These are phyloP conservation scores for Podila epigama DNA, from an alignment of 192 early-diverging fungal species.

Conservation along the genomic window DNA sequence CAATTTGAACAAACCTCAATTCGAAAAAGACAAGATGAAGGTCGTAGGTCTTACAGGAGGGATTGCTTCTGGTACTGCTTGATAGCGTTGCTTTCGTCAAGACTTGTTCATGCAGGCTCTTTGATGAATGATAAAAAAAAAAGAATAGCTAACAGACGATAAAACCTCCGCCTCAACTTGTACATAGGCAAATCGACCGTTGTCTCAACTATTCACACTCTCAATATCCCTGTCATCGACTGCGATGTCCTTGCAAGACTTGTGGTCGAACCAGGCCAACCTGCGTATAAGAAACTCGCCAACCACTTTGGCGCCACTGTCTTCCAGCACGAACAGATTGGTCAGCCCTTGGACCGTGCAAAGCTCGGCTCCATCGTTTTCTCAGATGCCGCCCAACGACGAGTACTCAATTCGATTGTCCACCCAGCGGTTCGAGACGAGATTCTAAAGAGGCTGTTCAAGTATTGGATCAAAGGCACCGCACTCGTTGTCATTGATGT, in stretches of 20 bases:
- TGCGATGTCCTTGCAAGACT: slow-evolving; percentile 90
- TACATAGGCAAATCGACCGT: slow-evolving; percentile 87
- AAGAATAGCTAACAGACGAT: too few species aligned
- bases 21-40: slow-evolving; percentile 66
- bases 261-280: slow-evolving; percentile 79
- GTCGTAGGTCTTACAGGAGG: slow-evolving; percentile 95
- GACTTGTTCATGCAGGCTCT: neutral
- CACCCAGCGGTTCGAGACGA: slow-evolving; percentile 90
- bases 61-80: slow-evolving; percentile 77
- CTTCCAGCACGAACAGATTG: slow-evolving; percentile 53
- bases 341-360: slow-evolving; percentile 69
- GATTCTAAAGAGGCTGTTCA: slow-evolving; percentile 73
- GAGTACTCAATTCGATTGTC: slow-evolving; percentile 80
- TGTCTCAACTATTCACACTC: slow-evolving; percentile 63
- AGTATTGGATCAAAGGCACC: slow-evolving; percentile 73
- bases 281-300: slow-evolving; percentile 76
- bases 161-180: neutral
- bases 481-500: slow-evolving; percentile 86
- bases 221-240: slow-evolving; percentile 83
- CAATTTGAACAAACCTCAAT: neutral
- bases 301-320: slow-evolving; percentile 77
- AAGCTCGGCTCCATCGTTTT: slow-evolving; percentile 87
- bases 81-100: neutral
- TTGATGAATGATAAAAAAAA: too few species aligned
- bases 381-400: slow-evolving; percentile 70